Base-by-base conservation (phyloP, 2,329 filamentous ascomycete species). In the Penicillium decumbens region DNA sequence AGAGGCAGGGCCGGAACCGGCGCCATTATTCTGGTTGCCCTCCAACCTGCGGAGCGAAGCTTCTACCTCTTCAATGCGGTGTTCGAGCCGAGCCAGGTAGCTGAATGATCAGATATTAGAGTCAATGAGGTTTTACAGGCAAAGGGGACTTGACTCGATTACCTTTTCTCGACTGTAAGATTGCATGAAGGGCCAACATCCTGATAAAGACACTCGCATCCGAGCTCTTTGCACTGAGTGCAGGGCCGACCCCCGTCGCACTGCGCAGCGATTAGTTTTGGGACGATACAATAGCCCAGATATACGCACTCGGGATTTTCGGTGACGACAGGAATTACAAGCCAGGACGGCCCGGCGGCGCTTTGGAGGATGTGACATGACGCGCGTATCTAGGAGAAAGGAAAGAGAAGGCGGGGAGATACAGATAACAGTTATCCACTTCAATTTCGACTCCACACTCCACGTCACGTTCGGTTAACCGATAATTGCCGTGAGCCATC, bases 231-330 rank as follows among this genome's bases (percentile, higher is more conserved):
- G 49, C 74, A 77, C 35, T 65, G 62, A n/a, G 67, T 67, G 50
- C 74, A 77, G 18, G 74, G 74, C 9, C 70, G 64, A n/a, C 54
- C 56, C 12, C 73, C 73, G 61, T 75, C 70, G 48, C 74, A 77
- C 67, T 75, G 30, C n/a, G 30, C 13, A 7, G 25, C 29, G 30
- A 20, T 20, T 20, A 27, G 20, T 23, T 43, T 10, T 18, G 10
- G 20, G 25, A 10, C 18, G 2, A n/a, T n/a, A 7, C 1, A 38
- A 27, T 15, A n/a, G 23, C 18, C 6, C 5, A 15, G 23, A 13
- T 6, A 20, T 32, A 30, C 51, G 37, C 20, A 53, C 51, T 5
- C 51, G 47, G 30, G 60, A 61, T 49, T 72, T 67, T 37, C 67
- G 60, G 35, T 67, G 64, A 15, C 60, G 47, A 53, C 70, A 73